Evolutionary conservation across 2,329 filamentous ascomycete genomes (phyloP).

Genomic region (Curvularia eragrostidis): DNA sequence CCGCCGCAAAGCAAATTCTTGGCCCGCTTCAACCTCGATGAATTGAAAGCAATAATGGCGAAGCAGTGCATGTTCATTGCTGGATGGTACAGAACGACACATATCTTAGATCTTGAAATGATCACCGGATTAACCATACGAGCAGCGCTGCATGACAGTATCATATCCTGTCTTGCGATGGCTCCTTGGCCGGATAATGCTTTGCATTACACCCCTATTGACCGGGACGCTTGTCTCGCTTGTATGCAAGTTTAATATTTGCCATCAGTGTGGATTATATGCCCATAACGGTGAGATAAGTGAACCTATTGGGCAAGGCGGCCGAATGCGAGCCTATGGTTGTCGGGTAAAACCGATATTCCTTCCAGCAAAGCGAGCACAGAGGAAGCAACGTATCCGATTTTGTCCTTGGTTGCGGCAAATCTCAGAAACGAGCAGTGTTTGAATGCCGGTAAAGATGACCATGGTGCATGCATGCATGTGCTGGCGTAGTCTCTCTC

Average conservation of each 20-base stretch:
- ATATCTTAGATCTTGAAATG: neutral
- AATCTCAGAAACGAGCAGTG: neutral
- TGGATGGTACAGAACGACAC: neutral
- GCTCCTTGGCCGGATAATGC: neutral
- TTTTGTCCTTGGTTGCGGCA: neutral
- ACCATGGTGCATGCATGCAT: neutral
- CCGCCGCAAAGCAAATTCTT: slow-evolving; percentile 2
- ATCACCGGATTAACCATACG: neutral
- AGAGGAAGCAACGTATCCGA: neutral
- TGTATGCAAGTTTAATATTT: neutral
- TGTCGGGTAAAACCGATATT: too few relatives aligned
- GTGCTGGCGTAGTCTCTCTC: neutral
- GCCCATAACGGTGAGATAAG: neutral
- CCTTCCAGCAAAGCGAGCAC: too few relatives aligned
- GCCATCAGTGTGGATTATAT: neutral
- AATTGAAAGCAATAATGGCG: neutral
- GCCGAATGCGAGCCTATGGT: slow-evolving; percentile 1
- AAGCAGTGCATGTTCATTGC: neutral
- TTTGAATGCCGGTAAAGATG: neutral
- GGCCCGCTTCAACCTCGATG: neutral
- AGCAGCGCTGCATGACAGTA: neutral
- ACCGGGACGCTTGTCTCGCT: slow-evolving; percentile 5
- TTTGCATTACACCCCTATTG: neutral
- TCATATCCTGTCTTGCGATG: neutral
- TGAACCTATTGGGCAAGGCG: neutral